Conservation (phyloP, 495 filamentous ascomycete species). For the Aspergillus hancockii region DNA sequence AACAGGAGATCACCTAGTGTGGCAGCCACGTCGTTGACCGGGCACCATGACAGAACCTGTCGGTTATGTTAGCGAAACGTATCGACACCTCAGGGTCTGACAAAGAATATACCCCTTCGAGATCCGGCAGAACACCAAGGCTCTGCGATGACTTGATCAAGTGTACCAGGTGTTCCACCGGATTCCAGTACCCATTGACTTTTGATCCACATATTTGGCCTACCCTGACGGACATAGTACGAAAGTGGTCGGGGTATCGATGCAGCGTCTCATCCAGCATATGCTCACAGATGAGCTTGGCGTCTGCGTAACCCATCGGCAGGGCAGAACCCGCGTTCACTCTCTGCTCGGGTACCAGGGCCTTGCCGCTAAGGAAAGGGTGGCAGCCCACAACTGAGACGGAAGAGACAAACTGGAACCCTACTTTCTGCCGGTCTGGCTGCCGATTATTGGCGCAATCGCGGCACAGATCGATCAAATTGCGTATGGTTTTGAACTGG, state of each 20-base stretch:
- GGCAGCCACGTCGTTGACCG: conserved; percentile 46
- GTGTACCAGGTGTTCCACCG: conserved; percentile 46
- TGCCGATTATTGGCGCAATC: conserved; percentile 23
- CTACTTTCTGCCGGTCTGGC: conserved; percentile 23
- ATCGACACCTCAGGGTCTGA: too few relatives aligned
- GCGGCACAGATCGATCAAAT: conserved; percentile 47
- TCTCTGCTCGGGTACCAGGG: conserved; percentile 26
- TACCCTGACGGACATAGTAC: conserved; percentile 41
- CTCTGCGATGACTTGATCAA: conserved; percentile 53
- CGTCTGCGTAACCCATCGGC: conserved; percentile 47
- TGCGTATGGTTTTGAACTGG: conserved; percentile 49
- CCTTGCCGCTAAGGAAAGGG: conserved; percentile 25
- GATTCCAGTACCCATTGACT: conserved; percentile 53
- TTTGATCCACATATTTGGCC: conserved; percentile 52
- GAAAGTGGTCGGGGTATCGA: conserved; percentile 37
- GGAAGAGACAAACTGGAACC: conserved; percentile 57
- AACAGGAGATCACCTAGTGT: conserved; percentile 40
- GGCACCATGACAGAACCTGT: conserved; percentile 41
- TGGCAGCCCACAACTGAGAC: conserved; percentile 49
- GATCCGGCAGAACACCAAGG: conserved; percentile 40
- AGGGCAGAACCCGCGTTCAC: conserved; percentile 34
- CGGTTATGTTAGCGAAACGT: too few relatives aligned
- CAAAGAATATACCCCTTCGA: conserved; percentile 28
- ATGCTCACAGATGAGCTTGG: conserved; percentile 49
- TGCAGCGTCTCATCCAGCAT: conserved; percentile 50